Evolutionary conservation across 108 stramenopile species (phyloP).

Genomic region (Aureococcus anophagefferens): DNA sequence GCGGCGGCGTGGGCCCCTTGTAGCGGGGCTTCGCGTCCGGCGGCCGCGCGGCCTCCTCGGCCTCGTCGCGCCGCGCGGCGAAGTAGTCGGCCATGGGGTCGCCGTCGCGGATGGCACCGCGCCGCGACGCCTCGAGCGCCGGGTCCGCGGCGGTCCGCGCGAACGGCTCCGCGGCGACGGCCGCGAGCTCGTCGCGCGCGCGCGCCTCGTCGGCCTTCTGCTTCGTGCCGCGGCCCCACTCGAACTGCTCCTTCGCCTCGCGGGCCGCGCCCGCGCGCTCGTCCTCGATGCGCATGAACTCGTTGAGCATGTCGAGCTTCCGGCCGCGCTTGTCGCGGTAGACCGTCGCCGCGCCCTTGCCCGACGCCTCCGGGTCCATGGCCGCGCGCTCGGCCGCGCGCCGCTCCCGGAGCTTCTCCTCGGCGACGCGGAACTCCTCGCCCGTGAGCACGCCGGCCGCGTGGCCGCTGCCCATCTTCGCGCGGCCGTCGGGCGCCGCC

Average conservation of each 20-base stretch:
- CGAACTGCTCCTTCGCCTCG: conserved; percentile 44
- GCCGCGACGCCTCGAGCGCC: conserved; percentile 50
- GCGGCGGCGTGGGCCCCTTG: conserved; percentile 83
- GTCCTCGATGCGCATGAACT: conserved; percentile 35
- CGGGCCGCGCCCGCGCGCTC: conserved; percentile 38
- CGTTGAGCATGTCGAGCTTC: conserved; percentile 43
- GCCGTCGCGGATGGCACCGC: conserved; percentile 62
- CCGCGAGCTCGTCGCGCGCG: conserved; percentile 34
- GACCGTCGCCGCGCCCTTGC: conserved; percentile 60
- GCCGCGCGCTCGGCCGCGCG: conserved; percentile 2
- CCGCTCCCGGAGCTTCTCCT: conserved; percentile 40
- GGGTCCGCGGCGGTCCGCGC: conserved; percentile 65
- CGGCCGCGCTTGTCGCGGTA: conserved; percentile 56
- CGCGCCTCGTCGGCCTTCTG: conserved; percentile 61
- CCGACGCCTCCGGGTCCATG: conserved; percentile 22
- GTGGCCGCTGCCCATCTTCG: conserved; percentile 64
- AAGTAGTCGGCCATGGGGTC: conserved; percentile 88
- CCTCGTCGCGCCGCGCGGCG: conserved; percentile 26
- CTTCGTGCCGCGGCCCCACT: conserved; percentile 42
- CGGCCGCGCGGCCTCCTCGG: neutral
- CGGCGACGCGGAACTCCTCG: conserved; percentile 52
- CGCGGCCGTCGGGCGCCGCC: neutral
- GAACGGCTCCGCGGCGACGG: conserved; percentile 53
- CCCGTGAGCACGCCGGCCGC: conserved; percentile 64
- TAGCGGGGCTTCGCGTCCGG: conserved; percentile 54